Conservation (phyloP, 768 basidiomycete genomes). For the Termitomyces sp. region DNA sequence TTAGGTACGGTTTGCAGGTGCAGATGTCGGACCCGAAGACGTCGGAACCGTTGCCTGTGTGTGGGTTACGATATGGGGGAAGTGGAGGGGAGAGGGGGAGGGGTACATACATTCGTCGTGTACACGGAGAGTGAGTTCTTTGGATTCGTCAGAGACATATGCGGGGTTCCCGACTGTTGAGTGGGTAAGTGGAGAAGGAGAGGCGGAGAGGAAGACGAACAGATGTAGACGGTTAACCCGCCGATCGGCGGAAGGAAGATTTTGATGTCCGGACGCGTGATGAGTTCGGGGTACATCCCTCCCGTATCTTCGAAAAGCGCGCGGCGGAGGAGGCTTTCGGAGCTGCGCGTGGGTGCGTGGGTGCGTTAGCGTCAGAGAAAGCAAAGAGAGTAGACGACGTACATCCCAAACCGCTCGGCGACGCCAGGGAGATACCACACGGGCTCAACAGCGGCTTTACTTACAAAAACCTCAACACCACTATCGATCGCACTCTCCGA, state of each 20-base stretch:
- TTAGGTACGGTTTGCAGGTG: constrained; percentile 90
- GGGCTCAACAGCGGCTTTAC: constrained; percentile 94
- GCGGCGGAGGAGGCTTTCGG: constrained; percentile 81
- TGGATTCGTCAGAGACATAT: constrained; percentile 66
- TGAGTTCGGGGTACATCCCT: constrained; percentile 93
- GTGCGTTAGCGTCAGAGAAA: background rate
- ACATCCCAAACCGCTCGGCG: constrained; percentile 93
- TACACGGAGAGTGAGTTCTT: constrained; percentile 81
- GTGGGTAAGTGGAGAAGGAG: background rate
- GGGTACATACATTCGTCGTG: constrained; percentile 81
- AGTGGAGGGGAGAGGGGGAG: background rate
- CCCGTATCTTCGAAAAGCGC: constrained; percentile 95
- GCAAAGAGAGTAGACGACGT: constrained; percentile 21
- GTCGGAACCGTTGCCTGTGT: constrained; percentile 83
- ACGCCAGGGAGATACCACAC: constrained; percentile 96
- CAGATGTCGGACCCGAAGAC: constrained; percentile 94
- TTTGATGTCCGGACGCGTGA: constrained; percentile 94
- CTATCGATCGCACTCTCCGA: constrained; percentile 49
- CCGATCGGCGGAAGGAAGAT: constrained; percentile 96
- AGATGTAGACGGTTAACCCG: constrained; percentile 86
- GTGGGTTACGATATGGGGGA: background rate
- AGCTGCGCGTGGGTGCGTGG: constrained; percentile 34
- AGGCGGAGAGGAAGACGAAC: constrained; percentile 30
- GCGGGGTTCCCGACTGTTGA: constrained; percentile 75
- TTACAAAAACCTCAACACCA: constrained; percentile 84